Conservation (phyloP, 306 rosid species). For the Cajanus cajan region DNA sequence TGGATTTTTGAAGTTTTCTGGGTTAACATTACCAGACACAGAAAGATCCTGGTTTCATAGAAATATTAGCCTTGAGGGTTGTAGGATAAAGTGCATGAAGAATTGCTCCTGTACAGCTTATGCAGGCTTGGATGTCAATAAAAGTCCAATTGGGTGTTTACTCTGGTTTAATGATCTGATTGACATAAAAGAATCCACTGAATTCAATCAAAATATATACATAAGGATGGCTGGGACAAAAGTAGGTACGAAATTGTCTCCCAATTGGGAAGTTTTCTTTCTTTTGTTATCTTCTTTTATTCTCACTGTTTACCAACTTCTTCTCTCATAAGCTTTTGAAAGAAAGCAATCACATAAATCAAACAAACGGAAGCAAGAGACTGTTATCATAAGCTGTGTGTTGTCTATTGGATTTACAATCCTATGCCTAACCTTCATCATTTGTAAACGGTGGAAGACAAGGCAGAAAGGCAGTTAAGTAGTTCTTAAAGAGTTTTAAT, state of each 20-base stretch:
- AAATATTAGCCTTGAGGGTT: slow-evolving; percentile 21
- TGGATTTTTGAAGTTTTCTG: slow-evolving; percentile 19
- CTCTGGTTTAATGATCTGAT: slow-evolving; percentile 38
- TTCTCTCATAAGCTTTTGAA: background rate
- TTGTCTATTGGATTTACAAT: background rate
- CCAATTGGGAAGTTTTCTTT: background rate
- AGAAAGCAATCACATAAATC: background rate
- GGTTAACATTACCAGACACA: slow-evolving; percentile 32
- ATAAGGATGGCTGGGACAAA: slow-evolving; percentile 34
- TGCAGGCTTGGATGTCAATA: slow-evolving; percentile 31
- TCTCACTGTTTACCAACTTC: background rate
- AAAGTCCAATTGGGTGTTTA: slow-evolving; percentile 31
- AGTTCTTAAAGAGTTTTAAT: background rate
- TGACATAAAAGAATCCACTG: slow-evolving; percentile 38
- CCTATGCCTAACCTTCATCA: slow-evolving; percentile 12
- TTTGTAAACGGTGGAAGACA: background rate
- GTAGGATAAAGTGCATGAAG: slow-evolving; percentile 14
- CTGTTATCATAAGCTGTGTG: background rate
- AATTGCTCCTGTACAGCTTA: slow-evolving; percentile 37
- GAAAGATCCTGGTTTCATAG: slow-evolving; percentile 7
- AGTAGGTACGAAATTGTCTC: slow-evolving; percentile 2
- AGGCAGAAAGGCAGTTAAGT: background rate
- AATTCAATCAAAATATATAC: slow-evolving; percentile 44
- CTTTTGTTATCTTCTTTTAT: background rate
- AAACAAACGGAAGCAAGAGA: background rate